A percentile compares a stretch with the other conserved stretches of the same genome.
Conservation (phyloP, 176 grass and related monocot species). For the Themeda triandra region DNA sequence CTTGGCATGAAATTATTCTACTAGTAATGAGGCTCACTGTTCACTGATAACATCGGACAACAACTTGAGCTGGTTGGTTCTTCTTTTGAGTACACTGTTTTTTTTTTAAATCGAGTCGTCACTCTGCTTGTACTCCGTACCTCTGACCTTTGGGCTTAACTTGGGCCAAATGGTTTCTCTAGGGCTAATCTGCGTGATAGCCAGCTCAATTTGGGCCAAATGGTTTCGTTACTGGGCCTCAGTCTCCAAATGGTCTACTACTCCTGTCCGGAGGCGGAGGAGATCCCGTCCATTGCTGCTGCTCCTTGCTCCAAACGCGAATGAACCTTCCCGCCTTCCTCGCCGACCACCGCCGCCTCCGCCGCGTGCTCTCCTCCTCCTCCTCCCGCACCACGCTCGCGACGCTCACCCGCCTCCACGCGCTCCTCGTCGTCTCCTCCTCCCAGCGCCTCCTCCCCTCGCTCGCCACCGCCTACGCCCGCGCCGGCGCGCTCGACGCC, state of each 20-base stretch:
- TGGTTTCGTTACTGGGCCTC: too few relatives aligned
- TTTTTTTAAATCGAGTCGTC: neutral
- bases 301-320: neutral
- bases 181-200: neutral
- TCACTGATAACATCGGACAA: neutral
- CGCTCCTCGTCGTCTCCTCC: constrained; percentile 40
- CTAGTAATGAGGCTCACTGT: neutral
- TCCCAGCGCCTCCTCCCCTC: constrained; percentile 1
- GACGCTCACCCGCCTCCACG: constrained; percentile 34
- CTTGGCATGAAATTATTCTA: neutral
- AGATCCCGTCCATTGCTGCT: neutral
- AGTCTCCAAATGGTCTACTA: too few relatives aligned
- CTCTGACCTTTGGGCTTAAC: neutral
- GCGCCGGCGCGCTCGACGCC: constrained; percentile 38
- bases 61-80: neutral
- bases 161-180: neutral
- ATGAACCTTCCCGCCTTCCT: constrained; percentile 7
- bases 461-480: constrained; percentile 50
- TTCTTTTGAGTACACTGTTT: neutral
- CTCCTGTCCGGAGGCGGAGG: neutral
- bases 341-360: constrained; percentile 34
- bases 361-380: constrained; percentile 35
- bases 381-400: neutral
- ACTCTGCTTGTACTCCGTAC: neutral
- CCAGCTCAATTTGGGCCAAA: neutral